Evolutionary conservation across 1,284 basidiomycete species (phyloP), one percentile per base, ranked within the genome.

Genomic region (Rhodotorula sp.): DNA sequence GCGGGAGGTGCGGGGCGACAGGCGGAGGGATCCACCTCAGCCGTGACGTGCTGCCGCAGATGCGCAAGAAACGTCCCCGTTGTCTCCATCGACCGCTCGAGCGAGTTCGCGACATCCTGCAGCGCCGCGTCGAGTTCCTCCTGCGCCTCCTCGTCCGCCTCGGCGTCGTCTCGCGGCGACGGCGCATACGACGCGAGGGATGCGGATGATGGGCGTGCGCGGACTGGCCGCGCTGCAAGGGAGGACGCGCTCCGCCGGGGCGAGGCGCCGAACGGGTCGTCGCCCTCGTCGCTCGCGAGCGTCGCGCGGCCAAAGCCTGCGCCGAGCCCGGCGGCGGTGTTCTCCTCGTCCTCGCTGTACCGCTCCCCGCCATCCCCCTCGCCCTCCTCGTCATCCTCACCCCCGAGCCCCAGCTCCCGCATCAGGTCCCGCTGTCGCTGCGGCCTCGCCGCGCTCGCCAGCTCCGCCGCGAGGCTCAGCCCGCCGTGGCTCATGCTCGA

Each of bases 391-490:
- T 57, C 61, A 7, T 69, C 64, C 10, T 61, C 66, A 48, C 67
- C 69, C 27, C 61, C 69, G 32, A 74, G 34, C 9, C 73, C 73
- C 36, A 74, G 44, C 39, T 74, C 70, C n/a, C 56, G 32, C 67
- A 74, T 55, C 44, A 74, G 36, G 44, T 61, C 62, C n/a, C 62
- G 39, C 15, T 57, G 56, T 6, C 61, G 56, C 39, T 57, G 39
- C 19, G 70, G 58, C 17, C 59, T 36, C 36, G 64, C 58, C 19
- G 63, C 69, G 32, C 61, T 64, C 17, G 73, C 70, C 21, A 74
- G 70, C 53, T 74, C 73, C n/a, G 64, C 67, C 29, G 73, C 73
- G 21, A 74, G 55, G 29, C 60, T 66, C 36, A 70, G 41, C n/a
- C 22, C 44, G 22, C 32, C 53, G 5, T 7, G 21, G 6, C 32